phyloP scores from a whole-genome alignment of 768 basidiomycete species.

The Neoboletus brunneissimus region DNA sequence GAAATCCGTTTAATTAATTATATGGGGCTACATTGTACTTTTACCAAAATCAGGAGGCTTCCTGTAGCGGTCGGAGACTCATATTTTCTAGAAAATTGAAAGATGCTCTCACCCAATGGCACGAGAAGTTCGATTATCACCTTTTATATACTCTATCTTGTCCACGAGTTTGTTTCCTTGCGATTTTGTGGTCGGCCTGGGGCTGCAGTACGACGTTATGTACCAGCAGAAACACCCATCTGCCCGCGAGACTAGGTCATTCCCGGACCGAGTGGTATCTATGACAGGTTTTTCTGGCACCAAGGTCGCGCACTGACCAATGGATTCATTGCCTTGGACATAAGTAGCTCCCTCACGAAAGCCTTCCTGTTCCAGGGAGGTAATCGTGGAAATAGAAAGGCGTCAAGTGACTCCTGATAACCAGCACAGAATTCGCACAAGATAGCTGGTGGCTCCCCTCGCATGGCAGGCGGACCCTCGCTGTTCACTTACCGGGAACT shows the following conservation, averaged over 20 bases:
- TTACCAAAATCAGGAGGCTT: neutral
- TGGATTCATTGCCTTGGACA: neutral
- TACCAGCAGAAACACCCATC: no score
- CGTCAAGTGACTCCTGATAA: neutral
- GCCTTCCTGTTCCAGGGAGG: neutral
- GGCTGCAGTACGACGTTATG: neutral
- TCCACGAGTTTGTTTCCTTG: no score
- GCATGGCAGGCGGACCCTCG: neutral
- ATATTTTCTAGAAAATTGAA: no score
- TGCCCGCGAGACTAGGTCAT: no score
- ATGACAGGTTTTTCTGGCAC: neutral
- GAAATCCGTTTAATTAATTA: neutral
- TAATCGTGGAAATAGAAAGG: neutral
- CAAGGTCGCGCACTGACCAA: neutral
- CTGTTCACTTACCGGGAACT: no score
- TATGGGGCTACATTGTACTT: neutral
- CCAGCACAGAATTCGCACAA: neutral
- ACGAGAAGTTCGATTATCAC: no score
- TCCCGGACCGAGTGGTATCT: no score
- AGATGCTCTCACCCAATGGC: no score
- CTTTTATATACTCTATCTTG: no score
- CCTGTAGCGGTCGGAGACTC: neutral
- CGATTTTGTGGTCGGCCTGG: no score
- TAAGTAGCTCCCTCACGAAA: neutral
- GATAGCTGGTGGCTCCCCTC: neutral